Evolutionary conservation across 345 rosid species (phyloP).

Genomic region (Sonneratia alba): DNA sequence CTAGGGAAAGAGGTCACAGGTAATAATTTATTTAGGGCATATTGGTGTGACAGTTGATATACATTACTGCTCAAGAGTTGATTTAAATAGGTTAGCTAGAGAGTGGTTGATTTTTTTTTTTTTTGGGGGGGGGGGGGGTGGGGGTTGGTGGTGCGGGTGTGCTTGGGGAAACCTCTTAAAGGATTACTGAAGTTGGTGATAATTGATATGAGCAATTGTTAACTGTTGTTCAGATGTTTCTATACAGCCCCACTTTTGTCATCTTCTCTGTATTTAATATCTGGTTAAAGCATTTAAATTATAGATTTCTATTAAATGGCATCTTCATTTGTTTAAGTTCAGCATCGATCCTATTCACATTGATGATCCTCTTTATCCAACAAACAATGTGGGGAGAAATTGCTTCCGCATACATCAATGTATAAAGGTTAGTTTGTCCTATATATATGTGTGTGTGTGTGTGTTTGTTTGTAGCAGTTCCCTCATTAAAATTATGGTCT

Average conservation of each 20-base stretch:
- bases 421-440: constrained; percentile 55
- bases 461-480: not conserved
- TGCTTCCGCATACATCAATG: constrained; percentile 98
- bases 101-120: too few relatives aligned
- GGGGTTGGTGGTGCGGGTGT: not conserved
- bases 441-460: not conserved
- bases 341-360: constrained; percentile 95
- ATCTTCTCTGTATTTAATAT: not conserved
- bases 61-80: not conserved
- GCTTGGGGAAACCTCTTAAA: not conserved
- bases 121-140: too few relatives aligned
- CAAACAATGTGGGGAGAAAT: constrained; percentile 94
- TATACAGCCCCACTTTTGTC: not conserved
- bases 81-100: not conserved
- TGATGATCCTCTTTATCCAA: constrained; percentile 89
- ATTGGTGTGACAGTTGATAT: not conserved
- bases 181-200: not conserved
- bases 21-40: constrained; percentile 19
- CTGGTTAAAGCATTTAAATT: not conserved
- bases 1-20: constrained; percentile 92
- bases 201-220: not conserved
- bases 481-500: not conserved
- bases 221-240: not conserved
- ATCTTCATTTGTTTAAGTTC: constrained; percentile 5
- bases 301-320: not conserved